Evolutionary conservation across 495 filamentous ascomycete species (phyloP).

Genomic region (Clavariopsis aquatica): DNA sequence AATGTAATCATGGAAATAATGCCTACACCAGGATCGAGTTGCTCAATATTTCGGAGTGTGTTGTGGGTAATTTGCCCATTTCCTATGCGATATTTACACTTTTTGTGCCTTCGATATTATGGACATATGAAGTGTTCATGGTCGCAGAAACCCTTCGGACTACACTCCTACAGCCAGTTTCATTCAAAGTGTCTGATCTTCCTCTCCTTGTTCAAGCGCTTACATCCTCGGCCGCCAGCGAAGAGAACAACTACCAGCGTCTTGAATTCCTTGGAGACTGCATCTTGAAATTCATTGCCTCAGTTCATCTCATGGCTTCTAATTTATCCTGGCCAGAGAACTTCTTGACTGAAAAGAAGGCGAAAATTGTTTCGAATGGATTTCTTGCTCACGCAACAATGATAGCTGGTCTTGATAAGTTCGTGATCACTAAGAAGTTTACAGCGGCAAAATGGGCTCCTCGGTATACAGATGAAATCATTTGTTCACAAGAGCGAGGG

Average conservation of each 20-base stretch:
- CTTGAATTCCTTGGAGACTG: slow-evolving; percentile 89
- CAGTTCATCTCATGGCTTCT: slow-evolving; percentile 65
- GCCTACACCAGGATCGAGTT: slow-evolving; percentile 36
- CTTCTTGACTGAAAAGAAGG: slow-evolving; percentile 68
- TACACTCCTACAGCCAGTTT: slow-evolving; percentile 58
- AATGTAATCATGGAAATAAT: slow-evolving; percentile 22
- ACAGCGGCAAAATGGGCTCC: slow-evolving; percentile 72
- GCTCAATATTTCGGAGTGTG: slow-evolving; percentile 41
- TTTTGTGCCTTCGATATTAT: slow-evolving; percentile 73
- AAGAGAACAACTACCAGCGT: slow-evolving; percentile 73
- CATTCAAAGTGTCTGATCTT: slow-evolving; percentile 51
- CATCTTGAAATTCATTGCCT: slow-evolving; percentile 76
- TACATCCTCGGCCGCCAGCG: slow-evolving; percentile 62
- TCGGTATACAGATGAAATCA: slow-evolving; percentile 58
- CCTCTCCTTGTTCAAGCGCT: slow-evolving; percentile 71
- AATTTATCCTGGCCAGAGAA: slow-evolving; percentile 76
- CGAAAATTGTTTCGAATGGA: slow-evolving; percentile 70
- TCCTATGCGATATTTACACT: slow-evolving; percentile 65
- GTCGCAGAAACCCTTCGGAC: slow-evolving; percentile 64
- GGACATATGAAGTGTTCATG: slow-evolving; percentile 64
- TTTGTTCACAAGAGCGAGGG: slow-evolving; percentile 11
- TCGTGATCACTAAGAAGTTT: slow-evolving; percentile 70
- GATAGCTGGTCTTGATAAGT: slow-evolving; percentile 65
- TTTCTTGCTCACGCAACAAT: slow-evolving; percentile 66
- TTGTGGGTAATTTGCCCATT: slow-evolving; percentile 60